Conservation (phyloP, 2,329 filamentous ascomycete species). For the Ceratocystis albifundus region DNA sequence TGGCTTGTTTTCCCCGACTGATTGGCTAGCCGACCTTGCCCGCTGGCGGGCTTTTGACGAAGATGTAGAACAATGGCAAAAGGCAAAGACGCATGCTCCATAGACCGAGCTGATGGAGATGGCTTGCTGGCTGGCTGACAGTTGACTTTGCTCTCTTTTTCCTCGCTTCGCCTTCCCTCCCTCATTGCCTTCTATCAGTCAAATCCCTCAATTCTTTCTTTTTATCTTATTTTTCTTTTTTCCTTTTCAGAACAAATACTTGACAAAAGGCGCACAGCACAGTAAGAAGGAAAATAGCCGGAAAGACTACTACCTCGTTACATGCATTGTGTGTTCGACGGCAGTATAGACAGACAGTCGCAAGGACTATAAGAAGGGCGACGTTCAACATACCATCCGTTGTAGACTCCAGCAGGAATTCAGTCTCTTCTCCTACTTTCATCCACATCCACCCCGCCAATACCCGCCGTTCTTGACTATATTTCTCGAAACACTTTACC, state of each 20-base stretch:
- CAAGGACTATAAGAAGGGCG: background rate
- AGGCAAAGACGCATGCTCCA: background rate
- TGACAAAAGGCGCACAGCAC: background rate
- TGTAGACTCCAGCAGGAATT: background rate
- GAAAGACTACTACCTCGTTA: background rate
- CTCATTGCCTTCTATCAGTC: background rate
- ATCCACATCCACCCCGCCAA: background rate
- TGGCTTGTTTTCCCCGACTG: background rate
- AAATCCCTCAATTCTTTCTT: no score
- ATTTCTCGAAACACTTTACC: background rate
- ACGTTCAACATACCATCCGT: background rate
- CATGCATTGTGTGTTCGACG: background rate
- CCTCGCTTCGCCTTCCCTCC: background rate
- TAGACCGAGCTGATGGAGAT: background rate
- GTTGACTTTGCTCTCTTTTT: background rate
- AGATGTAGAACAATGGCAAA: background rate
- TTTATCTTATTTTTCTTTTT: no score
- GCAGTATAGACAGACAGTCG: background rate
- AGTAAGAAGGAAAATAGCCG: background rate
- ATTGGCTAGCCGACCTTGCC: background rate
- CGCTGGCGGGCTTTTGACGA: slow-evolving; percentile 3
- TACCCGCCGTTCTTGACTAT: background rate
- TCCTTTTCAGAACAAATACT: background rate
- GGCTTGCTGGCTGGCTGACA: background rate
- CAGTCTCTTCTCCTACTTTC: background rate